Percentiles rank a stretch among this genome's conserved stretches.
Conservation (phyloP, 108 stramenopile genomes). For the Fragilaria crotonensis region DNA sequence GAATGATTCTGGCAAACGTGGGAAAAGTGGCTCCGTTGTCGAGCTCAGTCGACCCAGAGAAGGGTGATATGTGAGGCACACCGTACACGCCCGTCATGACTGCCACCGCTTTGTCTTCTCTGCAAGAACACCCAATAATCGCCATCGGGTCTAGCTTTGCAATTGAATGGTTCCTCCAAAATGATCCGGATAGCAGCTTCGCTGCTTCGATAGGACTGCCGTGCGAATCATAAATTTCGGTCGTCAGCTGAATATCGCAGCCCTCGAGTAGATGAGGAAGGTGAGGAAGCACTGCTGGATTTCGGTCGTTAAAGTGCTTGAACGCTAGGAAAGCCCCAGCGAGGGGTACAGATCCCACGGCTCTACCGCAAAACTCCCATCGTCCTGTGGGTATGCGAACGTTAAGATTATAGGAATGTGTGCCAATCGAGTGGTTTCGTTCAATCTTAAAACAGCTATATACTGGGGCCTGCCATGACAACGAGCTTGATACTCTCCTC, state of each 20-base stretch:
- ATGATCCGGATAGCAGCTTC: background rate
- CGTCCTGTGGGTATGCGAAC: background rate
- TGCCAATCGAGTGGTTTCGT: background rate
- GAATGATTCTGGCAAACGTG: conserved; percentile 35
- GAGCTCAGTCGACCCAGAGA: conserved; percentile 21
- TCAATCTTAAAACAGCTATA: background rate
- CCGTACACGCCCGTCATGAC: conserved; percentile 16
- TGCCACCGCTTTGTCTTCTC: conserved; percentile 2
- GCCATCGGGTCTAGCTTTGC: conserved; percentile 9
- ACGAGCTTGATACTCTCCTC: no score
- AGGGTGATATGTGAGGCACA: conserved; percentile 5
- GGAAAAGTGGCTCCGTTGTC: conserved; percentile 30
- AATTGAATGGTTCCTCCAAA: background rate
- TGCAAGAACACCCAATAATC: conserved; percentile 5
- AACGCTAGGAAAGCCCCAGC: background rate
- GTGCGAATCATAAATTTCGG: conserved; percentile 8
- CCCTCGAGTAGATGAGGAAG: background rate
- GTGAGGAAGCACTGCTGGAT: background rate
- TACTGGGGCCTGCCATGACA: background rate
- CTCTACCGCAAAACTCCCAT: background rate
- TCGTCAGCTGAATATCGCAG: conserved; percentile 10
- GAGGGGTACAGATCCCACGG: background rate
- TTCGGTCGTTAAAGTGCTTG: background rate
- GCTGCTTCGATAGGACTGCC: conserved; percentile 3
- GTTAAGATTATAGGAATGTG: background rate